Base-by-base conservation (phyloP, 208 protist species). In the Polymyxa betae region DNA sequence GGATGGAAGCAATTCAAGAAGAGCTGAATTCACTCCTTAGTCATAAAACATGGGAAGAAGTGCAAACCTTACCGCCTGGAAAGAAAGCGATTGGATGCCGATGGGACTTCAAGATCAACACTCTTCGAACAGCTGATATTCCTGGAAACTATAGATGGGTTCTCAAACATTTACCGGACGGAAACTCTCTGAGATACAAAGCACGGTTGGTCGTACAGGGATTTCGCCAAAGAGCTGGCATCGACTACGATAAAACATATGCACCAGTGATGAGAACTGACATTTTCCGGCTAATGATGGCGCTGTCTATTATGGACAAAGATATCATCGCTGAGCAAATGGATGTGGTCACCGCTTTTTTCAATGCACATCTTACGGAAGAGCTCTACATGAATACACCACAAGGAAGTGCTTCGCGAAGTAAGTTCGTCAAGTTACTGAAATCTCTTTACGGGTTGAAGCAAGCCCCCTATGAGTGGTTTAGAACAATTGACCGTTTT, bases 321-420 rank as follows among this genome's bases (percentile, higher is more conserved):
- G 72, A 82, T 20, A 82, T 82, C 35, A 35, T 82, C 16, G 72
- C 72, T 16, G 72, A 82, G 72, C 72, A 82, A 29, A 66, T 66
- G 54, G 54, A 66, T 29, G 54, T 66, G 54, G 29, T 66, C 20
- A 66, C 54, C 20, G 54, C 54, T 32, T 66, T 66, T 66, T 29
- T 66, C 20, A 66, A 82, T 43, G 72, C 72, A 5, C 5, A 35
- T n/a, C n/a, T 82, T 20, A 40, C 72, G 12, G 72, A 82, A 35
- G 72, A 82, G 72, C 5, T 82, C 72, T 82, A 82, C n/a, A 82
- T 82, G 72, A 43, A 82, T 43, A 45, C n/a, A 38, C 72, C 72
- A 5, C 5, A 82, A 43, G 72, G 72, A 43, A 45, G 5, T 5
- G 35, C 5, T 20, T 35, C 72, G 16, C 5, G 72, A 35, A 5